Percentiles rank a stretch among this genome's conserved stretches.
Evolutionary conservation across 2,329 filamentous ascomycete genomes (phyloP).

Genomic region (Aspergillus amoenus): DNA sequence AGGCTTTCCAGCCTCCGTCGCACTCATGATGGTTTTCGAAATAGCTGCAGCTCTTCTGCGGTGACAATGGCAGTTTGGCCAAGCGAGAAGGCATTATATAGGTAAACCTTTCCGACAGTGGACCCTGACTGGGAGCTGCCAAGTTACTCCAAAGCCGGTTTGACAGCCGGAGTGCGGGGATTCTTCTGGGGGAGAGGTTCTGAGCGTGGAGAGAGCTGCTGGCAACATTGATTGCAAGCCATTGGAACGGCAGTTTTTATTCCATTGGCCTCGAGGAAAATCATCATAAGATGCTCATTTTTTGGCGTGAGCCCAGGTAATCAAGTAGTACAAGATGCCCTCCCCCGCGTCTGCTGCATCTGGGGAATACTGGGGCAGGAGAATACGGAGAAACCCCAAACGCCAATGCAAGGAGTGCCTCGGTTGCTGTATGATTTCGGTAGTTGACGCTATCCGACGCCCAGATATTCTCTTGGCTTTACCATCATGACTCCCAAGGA

Average conservation of each 20-base stretch:
- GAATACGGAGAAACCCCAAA: background rate
- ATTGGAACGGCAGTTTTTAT: background rate
- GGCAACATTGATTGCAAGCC: background rate
- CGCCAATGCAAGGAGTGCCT: background rate
- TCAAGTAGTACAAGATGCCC: background rate
- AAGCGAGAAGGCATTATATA: too few relatives aligned
- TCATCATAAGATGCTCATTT: too few relatives aligned
- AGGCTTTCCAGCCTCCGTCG: constrained; percentile 2
- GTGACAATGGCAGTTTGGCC: too few relatives aligned
- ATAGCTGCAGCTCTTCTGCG: too few relatives aligned
- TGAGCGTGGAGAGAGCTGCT: background rate
- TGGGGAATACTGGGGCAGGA: background rate
- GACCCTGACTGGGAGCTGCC: background rate
- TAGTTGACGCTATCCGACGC: background rate
- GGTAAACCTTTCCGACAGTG: background rate
- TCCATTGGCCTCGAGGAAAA: background rate
- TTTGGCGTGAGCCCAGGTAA: too few relatives aligned
- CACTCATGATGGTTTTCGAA: background rate
- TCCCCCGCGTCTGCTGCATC: background rate
- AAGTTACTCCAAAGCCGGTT: background rate
- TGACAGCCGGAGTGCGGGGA: background rate
- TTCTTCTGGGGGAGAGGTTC: background rate
- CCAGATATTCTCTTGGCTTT: background rate
- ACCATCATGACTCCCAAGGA: background rate
- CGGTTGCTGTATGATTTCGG: background rate